These are phyloP conservation scores for Logfia minima DNA, from an alignment of 129 eudicot species.

Conservation along the genomic window DNA sequence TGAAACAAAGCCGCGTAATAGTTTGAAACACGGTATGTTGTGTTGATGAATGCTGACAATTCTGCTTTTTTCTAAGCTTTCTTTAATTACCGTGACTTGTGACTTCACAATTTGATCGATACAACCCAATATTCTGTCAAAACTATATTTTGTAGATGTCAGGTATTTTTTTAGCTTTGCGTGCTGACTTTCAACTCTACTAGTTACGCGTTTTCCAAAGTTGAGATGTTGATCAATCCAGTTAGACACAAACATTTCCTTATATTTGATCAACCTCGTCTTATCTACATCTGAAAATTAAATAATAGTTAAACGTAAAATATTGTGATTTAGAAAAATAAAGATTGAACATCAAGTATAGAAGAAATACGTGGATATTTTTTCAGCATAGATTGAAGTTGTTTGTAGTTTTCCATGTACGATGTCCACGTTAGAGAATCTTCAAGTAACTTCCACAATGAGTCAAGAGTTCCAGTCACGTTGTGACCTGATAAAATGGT, in stretches of 20 bases:
- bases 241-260: too few relatives aligned
- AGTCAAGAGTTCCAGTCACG: background rate
- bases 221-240: too few relatives aligned
- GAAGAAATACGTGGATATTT: background rate
- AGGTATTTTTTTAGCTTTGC: too few relatives aligned
- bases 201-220: too few relatives aligned
- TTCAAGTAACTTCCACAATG: background rate
- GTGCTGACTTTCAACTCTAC: too few relatives aligned
- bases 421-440: background rate
- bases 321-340: too few relatives aligned
- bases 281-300: background rate
- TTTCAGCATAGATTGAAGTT: background rate
- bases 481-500: background rate
- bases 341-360: background rate
- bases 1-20: background rate
- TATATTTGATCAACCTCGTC: background rate
- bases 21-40: background rate
- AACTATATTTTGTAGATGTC: too few relatives aligned
- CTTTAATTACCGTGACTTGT: background rate
- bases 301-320: too few relatives aligned
- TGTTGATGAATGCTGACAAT: background rate
- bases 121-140: background rate
- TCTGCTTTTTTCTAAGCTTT: background rate
- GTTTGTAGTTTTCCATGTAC: background rate
- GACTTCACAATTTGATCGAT: background rate